A percentile compares a stretch with the other conserved stretches of the same genome.
These are phyloP conservation scores for Penicillium sp. DNA, from an alignment of 2,329 filamentous ascomycete species.

Conservation along the genomic window DNA sequence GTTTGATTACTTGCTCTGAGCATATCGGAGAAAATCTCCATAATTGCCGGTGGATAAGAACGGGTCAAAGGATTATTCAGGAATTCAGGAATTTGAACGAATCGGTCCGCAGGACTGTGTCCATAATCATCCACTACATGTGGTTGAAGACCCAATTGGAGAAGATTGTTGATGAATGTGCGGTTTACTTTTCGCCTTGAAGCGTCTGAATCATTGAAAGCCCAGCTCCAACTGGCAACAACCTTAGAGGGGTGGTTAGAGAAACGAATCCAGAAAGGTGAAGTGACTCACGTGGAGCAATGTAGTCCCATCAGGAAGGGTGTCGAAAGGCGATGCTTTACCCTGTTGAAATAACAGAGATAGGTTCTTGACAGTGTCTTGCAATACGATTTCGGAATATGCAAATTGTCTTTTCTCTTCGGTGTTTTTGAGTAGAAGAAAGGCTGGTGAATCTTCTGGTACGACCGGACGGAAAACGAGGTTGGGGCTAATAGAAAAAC, in stretches of 20 bases:
- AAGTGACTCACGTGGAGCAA: not conserved
- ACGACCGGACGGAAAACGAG: not conserved
- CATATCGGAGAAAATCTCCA: not conserved
- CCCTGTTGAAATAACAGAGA: not conserved
- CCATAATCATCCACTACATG: not conserved
- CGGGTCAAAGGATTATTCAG: not conserved
- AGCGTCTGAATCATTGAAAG: not conserved
- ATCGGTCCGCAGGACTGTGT: not conserved
- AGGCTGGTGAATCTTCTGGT: not conserved
- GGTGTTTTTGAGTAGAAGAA: not conserved
- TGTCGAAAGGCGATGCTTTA: not conserved
- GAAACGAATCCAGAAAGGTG: not conserved
- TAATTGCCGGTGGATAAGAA: not conserved
- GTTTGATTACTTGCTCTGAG: not conserved
- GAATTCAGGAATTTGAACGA: not conserved
- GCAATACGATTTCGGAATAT: not conserved
- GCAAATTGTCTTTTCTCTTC: not conserved
- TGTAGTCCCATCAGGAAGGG: not conserved
- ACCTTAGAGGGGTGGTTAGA: not conserved
- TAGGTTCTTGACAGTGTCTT: not conserved
- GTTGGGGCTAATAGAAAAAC: not conserved
- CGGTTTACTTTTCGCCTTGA: not conserved
- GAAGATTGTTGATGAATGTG: not conserved
- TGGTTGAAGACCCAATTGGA: not conserved
- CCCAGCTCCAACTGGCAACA: not conserved